A percentile compares a stretch with the other conserved stretches of the same genome.
Evolutionary conservation across 2,329 filamentous ascomycete species (phyloP).

Genomic region (Aspergillus niger): DNA sequence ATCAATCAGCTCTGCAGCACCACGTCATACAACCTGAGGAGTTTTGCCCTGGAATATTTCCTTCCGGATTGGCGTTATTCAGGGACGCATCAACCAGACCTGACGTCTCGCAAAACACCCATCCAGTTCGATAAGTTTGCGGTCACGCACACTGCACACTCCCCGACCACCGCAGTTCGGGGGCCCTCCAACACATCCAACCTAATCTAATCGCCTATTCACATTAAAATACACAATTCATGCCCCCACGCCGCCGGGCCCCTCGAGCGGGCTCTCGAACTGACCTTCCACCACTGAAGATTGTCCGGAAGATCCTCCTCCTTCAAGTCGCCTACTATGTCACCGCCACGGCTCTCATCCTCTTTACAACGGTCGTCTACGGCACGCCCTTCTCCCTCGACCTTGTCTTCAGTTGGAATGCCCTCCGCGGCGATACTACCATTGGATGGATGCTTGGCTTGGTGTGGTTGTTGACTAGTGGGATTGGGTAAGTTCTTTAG

Average conservation of each 20-base stretch:
- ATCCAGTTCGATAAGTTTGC: not conserved
- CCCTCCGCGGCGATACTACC: constrained; percentile 66
- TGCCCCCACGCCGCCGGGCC: constrained; percentile 57
- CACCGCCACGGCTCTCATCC: constrained; percentile 61
- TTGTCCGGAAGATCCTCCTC: constrained; percentile 66
- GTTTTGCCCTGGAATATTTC: not conserved
- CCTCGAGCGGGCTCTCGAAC: constrained; percentile 66
- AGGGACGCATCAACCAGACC: not conserved
- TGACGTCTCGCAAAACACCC: not conserved
- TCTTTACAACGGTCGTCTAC: constrained; percentile 68
- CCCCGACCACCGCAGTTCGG: constrained; percentile 1
- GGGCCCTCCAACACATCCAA: not conserved
- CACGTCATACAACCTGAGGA: not conserved
- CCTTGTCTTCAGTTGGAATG: constrained; percentile 65
- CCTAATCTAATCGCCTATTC: constrained; percentile 2
- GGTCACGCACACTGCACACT: not conserved
- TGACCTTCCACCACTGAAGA: constrained; percentile 67
- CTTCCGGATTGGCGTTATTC: not conserved
- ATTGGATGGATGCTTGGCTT: constrained; percentile 69
- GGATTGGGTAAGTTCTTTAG: constrained; percentile 58
- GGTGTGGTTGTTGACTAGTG: constrained; percentile 67
- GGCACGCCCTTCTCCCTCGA: constrained; percentile 61
- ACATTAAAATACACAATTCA: constrained; percentile 27
- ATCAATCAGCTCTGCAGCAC: constrained; percentile 1
- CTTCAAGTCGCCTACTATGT: constrained; percentile 68